These are phyloP conservation scores for Rosa persica DNA, from an alignment of 306 rosid genomes.

Conservation along the genomic window DNA sequence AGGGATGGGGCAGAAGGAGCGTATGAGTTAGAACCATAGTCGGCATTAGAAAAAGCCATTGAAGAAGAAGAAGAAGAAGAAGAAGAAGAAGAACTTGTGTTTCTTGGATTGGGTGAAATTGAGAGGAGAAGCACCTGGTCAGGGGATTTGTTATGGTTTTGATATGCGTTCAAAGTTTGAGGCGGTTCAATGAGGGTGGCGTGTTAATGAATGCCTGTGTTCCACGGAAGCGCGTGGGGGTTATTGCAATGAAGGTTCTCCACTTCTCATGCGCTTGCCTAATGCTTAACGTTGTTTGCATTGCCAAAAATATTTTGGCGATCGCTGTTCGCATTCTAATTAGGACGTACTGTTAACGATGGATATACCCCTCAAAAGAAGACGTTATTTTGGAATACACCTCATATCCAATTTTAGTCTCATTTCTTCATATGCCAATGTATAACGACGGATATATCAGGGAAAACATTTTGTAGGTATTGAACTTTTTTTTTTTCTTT, in stretches of 20 bases:
- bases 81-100: neutral
- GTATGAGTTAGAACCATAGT: conserved; percentile 42
- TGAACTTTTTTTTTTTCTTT: too few species aligned
- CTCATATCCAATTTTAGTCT: too few species aligned
- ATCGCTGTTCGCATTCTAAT: too few species aligned
- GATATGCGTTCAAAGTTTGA: too few species aligned
- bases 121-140: neutral
- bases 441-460: too few species aligned
- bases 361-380: too few species aligned
- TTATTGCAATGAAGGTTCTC: neutral
- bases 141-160: neutral
- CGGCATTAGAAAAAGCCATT: conserved; percentile 55
- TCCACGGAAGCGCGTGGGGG: neutral
- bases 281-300: too few species aligned
- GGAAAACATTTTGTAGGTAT: too few species aligned
- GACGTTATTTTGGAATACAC: too few species aligned
- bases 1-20: conserved; percentile 61
- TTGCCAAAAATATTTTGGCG: too few species aligned
- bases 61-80: neutral
- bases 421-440: too few species aligned
- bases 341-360: too few species aligned
- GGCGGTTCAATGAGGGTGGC: neutral
- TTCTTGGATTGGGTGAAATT: neutral
- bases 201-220: neutral
- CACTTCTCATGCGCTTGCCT: neutral